Conservation (phyloP, 495 filamentous ascomycete species). For the Penicillium cataractarum region DNA sequence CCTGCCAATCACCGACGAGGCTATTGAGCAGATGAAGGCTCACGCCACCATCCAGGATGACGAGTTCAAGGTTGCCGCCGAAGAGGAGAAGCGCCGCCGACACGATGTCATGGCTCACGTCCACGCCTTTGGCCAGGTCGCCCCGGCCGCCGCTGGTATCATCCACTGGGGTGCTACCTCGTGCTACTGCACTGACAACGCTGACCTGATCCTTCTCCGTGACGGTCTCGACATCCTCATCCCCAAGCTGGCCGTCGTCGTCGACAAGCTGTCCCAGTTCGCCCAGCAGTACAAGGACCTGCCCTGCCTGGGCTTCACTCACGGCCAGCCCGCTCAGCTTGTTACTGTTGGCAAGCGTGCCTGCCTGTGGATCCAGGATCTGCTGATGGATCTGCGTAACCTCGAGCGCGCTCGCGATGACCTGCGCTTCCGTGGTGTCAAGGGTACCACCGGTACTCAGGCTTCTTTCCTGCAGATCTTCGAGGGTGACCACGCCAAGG, state of each 20-base stretch:
- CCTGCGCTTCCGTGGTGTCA: conserved; percentile 81
- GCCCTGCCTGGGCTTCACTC: conserved; percentile 76
- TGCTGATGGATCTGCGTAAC: conserved; percentile 83
- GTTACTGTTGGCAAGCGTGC: conserved; percentile 80
- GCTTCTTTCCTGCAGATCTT: conserved; percentile 87
- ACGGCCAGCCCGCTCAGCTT: conserved; percentile 77
- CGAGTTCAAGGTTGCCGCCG: conserved; percentile 74
- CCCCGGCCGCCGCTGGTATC: conserved; percentile 82
- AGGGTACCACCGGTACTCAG: conserved; percentile 79
- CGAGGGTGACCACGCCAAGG: conserved; percentile 75
- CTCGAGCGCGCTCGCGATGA: conserved; percentile 74
- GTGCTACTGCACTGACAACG: conserved; percentile 80
- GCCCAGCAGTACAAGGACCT: conserved; percentile 74
- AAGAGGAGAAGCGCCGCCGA: conserved; percentile 77
- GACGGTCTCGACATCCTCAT: conserved; percentile 77
- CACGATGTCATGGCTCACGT: conserved; percentile 78
- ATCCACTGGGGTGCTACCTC: conserved; percentile 79
- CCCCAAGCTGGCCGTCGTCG: conserved; percentile 82
- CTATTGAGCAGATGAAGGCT: conserved; percentile 72
- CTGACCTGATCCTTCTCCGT: conserved; percentile 82
- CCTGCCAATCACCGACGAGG: conserved; percentile 66
- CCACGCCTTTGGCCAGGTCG: conserved; percentile 70
- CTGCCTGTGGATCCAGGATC: conserved; percentile 84
- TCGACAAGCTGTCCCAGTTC: conserved; percentile 78
- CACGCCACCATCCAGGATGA: conserved; percentile 75